Evolutionary conservation across 2,329 filamentous ascomycete species (phyloP), one percentile per base, ranked within the genome.

Genomic region (Ceratocystis smalleyi): DNA sequence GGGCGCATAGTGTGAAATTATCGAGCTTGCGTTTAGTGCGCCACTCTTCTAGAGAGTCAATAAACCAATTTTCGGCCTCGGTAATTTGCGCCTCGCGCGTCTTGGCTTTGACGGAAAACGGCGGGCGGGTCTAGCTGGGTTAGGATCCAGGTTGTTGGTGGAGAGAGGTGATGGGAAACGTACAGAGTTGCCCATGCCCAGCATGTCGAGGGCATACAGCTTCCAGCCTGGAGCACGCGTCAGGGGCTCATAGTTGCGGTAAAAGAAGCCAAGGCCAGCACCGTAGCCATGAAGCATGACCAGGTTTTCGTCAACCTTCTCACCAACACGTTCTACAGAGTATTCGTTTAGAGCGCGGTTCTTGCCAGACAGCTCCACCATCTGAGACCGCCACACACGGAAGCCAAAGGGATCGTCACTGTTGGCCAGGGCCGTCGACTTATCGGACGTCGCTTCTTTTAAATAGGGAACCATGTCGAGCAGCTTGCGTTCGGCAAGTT

Each of bases 211-310:
- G 0, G 92, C 90, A 72, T 94, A 97, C 19, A 99, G 76, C 71
- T 89, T 91, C 85, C 94, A 95, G 32, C 91, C 91, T 32, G 81
- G 78, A 0, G 84, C 77, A 19, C 91, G 84, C 57, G 87, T 91
- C 43, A 99, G 76, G 5, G 86, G 84, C 74, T 99, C 94, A 67
- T 95, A 96, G 73, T 99, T 99, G 76, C 94, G 92, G 79, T 96
- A 99, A 79, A 95, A 99, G 76, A 99, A 97, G 24, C 92, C 94
- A 0, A 99, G 80, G 0, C 94, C 94, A 1, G 94, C 94, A 59
- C 94, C 94, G 74, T 99, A 99, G 67, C 94, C 94, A 72, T 99
- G 94, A 3, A 99, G 78, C 83, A 99, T 95, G 55, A 99, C 92
- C 17, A 99, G 79, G 54, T 89, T 94, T 71, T 97, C 86, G 59